Evolutionary conservation across 257 asterid genomes (phyloP), one percentile per base, ranked within the genome.

Genomic region (Solanum dulcamara): DNA sequence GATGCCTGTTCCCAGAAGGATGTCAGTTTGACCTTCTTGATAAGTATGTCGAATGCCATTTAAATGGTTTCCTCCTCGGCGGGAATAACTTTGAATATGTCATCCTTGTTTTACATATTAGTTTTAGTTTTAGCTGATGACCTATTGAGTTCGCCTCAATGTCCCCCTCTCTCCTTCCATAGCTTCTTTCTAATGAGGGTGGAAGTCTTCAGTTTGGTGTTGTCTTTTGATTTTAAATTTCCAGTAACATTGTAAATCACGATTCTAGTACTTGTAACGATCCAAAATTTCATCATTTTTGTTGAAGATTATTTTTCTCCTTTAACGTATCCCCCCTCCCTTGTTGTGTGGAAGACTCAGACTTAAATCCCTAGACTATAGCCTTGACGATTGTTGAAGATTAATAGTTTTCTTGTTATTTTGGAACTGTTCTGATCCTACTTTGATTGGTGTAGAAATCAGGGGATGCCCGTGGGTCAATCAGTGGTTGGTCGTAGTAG

Each of bases 401-500:
- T 67, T 22, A 66, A 15, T 22, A 68, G 30, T 68, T 68, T 67
- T 68, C 81, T 74, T 24, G 24, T 10, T 24, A 24, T 13, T 42
- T 74, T 24, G 13, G 7, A 64, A 64, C 20, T 62, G 77, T 40
- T 46, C 30, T 57, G 38, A 68, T 68, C 46, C 30, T 85, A 50
- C 42, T 85, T 33, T 70, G 71, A 83, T 35, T 83, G 70, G 50
- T 87, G 85, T 90, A 97, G 99, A 92, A 97, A 97, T 87, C 98
- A 94, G 87, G 93, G 95, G 86, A 97, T 97, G 99, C 91, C 98
- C 10, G 98, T 92, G 90, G 98, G 95, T 86, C 98, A 97, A 90
- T 97, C 99, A 10, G 98, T 94, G 55, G 91, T 97, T 48, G 99
- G 99, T 80, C 93, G 99, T 88, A 93, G 99, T 86, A 93, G 99